Percentiles rank a stretch among this genome's conserved stretches.
Conservation (phyloP, 1,284 basidiomycete genomes). For the Pascua sp. region DNA sequence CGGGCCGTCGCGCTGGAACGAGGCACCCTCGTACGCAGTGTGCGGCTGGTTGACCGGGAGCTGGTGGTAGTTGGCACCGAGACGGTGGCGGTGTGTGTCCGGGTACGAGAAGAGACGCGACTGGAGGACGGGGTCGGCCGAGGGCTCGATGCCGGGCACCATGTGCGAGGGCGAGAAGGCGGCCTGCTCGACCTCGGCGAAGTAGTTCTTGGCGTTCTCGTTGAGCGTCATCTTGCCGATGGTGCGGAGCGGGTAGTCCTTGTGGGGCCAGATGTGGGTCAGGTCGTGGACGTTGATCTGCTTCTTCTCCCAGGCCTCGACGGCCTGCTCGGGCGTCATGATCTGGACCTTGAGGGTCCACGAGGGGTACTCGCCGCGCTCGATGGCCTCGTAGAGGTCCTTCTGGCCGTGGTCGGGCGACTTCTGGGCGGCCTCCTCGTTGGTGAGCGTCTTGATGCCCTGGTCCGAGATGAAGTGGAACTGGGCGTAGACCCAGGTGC, state of each 20-base stretch:
- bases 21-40: slow-evolving; percentile 64
- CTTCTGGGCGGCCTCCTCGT: slow-evolving; percentile 43
- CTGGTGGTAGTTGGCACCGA: slow-evolving; percentile 73
- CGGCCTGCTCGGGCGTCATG: slow-evolving; percentile 83
- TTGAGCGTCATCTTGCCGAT: slow-evolving; percentile 83
- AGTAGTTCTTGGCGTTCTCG: slow-evolving; percentile 64
- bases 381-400: slow-evolving; percentile 70
- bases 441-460: slow-evolving; percentile 63
- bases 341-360: slow-evolving; percentile 60
- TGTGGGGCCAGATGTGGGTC: slow-evolving; percentile 84
- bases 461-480: slow-evolving; percentile 72
- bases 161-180: slow-evolving; percentile 66
- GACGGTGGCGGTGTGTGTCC: slow-evolving; percentile 80
- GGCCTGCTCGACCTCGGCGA: slow-evolving; percentile 72
- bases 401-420: slow-evolving; percentile 80
- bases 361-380: slow-evolving; percentile 59
- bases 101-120: slow-evolving; percentile 92
- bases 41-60: slow-evolving; percentile 82
- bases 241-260: slow-evolving; percentile 77
- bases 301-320: slow-evolving; percentile 62
- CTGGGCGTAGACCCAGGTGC: slow-evolving; percentile 81
- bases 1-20: slow-evolving; percentile 66
- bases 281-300: slow-evolving; percentile 63
- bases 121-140: slow-evolving; percentile 85
- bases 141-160: slow-evolving; percentile 80